These are phyloP conservation scores for Panus rudis DNA, from an alignment of 768 basidiomycete genomes.

Conservation along the genomic window DNA sequence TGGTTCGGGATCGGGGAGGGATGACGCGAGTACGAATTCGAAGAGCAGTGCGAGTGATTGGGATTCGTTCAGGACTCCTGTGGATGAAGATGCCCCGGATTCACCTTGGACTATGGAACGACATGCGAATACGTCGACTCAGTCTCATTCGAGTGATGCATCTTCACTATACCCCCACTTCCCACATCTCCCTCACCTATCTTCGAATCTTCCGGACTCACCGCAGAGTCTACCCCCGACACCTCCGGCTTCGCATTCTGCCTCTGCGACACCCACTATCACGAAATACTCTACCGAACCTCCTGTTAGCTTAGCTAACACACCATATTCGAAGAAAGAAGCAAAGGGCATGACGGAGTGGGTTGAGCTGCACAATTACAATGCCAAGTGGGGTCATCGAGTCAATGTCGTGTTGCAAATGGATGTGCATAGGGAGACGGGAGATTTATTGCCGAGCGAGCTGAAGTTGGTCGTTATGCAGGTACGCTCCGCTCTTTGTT, in stretches of 20 bases:
- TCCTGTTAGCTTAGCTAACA: background rate
- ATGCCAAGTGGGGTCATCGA: slow-evolving; percentile 52
- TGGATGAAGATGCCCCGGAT: too few relatives aligned
- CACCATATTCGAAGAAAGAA: slow-evolving; percentile 12
- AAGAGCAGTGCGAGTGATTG: too few relatives aligned
- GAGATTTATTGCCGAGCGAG: slow-evolving; percentile 45
- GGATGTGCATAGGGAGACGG: slow-evolving; percentile 47
- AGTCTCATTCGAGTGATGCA: background rate
- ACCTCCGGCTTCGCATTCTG: background rate
- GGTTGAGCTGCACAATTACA: slow-evolving; percentile 55
- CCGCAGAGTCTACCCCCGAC: background rate
- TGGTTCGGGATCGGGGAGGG: too few relatives aligned
- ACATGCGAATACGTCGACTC: too few relatives aligned
- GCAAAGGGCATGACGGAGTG: slow-evolving; percentile 58
- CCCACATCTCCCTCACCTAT: background rate
- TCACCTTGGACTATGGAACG: too few relatives aligned
- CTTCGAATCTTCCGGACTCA: background rate
- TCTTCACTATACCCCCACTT: background rate
- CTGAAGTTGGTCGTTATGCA: slow-evolving; percentile 63
- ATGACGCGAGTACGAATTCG: too few relatives aligned
- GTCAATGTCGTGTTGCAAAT: slow-evolving; percentile 54
- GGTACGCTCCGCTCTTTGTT: slow-evolving; percentile 22
- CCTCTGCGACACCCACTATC: slow-evolving; percentile 8
- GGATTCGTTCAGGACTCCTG: too few relatives aligned
- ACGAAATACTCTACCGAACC: background rate